Evolutionary conservation across 306 rosid genomes (phyloP).

Genomic region (Vigna angularis): DNA sequence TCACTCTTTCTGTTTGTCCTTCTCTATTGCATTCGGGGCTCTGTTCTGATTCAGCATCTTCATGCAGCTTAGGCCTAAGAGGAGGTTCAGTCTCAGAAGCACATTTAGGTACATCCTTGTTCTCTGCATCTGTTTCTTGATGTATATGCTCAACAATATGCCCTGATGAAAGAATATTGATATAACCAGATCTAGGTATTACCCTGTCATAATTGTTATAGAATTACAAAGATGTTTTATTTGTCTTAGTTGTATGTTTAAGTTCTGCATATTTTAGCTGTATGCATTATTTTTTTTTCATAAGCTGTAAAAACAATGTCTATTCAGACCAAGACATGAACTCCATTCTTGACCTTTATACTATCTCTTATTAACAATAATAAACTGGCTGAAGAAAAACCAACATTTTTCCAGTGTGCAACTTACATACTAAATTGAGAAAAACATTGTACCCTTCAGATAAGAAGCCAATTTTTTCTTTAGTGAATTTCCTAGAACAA

Average conservation of each 20-base stretch:
- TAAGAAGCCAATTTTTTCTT: slow-evolving; percentile 44
- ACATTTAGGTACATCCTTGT: slow-evolving; percentile 44
- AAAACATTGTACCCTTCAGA: slow-evolving; percentile 30
- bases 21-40: slow-evolving; percentile 40
- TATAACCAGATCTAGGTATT: slow-evolving; percentile 46
- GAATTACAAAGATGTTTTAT: background rate
- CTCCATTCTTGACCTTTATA: slow-evolving; percentile 28
- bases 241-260: slow-evolving; percentile 8
- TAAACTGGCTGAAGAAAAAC: slow-evolving; percentile 46
- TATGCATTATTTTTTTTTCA: slow-evolving; percentile 10
- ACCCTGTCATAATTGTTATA: slow-evolving; percentile 35
- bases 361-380: slow-evolving; percentile 36
- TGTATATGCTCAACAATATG: slow-evolving; percentile 39
- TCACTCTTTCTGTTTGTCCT: slow-evolving; percentile 51
- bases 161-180: slow-evolving; percentile 39
- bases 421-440: slow-evolving; percentile 21
- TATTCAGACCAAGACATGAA: background rate
- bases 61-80: slow-evolving; percentile 47
- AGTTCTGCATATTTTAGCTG: slow-evolving; percentile 24
- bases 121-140: slow-evolving; percentile 46
- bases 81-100: slow-evolving; percentile 40
- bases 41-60: slow-evolving; percentile 50
- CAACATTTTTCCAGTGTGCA: slow-evolving; percentile 37
- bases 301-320: slow-evolving; percentile 19
- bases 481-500: slow-evolving; percentile 39